A percentile compares a stretch with the other conserved stretches of the same genome.
phyloP scores from a whole-genome alignment of 2,329 filamentous ascomycete species.

The Calonectria hawksworthii region DNA sequence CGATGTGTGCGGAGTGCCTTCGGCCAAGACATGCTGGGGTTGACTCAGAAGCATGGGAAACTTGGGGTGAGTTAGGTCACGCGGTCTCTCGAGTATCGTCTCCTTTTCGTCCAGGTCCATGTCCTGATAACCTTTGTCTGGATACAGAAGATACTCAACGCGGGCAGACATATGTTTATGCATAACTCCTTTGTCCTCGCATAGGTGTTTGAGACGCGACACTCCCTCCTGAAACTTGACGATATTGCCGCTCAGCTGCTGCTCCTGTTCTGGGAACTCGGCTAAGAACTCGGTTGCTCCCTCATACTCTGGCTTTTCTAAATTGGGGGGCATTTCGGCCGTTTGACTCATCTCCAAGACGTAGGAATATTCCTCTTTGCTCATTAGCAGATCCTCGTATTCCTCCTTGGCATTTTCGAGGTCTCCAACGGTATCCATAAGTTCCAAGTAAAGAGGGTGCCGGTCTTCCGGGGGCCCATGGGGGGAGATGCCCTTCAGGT shows the following conservation, averaged over 20 bases:
- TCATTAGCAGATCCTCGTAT: conserved; percentile 58
- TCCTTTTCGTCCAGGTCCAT: conserved; percentile 55
- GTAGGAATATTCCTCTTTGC: conserved; percentile 55
- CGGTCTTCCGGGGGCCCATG: conserved; percentile 54
- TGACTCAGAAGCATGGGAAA: conserved; percentile 65
- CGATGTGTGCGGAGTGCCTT: conserved; percentile 55
- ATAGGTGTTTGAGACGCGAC: conserved; percentile 53
- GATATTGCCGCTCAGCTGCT: conserved; percentile 51
- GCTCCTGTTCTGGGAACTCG: conserved; percentile 56
- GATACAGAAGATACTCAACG: conserved; percentile 57
- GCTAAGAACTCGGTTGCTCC: conserved; percentile 59
- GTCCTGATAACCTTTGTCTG: conserved; percentile 55
- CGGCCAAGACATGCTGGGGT: conserved; percentile 59
- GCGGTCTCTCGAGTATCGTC: conserved; percentile 38
- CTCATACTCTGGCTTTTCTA: conserved; percentile 51
- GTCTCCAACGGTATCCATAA: conserved; percentile 60
- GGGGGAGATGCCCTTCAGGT: conserved; percentile 53
- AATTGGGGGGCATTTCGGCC: no score
- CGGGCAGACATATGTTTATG: conserved; percentile 56
- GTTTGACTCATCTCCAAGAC: conserved; percentile 51
- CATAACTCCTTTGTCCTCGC: conserved; percentile 58
- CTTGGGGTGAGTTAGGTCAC: conserved; percentile 53
- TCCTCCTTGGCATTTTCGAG: conserved; percentile 63
- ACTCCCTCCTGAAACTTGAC: conserved; percentile 52
- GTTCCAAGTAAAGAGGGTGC: conserved; percentile 62